Conservation (phyloP, 495 filamentous ascomycete genomes). For the Hypoxylon subgilvum region DNA sequence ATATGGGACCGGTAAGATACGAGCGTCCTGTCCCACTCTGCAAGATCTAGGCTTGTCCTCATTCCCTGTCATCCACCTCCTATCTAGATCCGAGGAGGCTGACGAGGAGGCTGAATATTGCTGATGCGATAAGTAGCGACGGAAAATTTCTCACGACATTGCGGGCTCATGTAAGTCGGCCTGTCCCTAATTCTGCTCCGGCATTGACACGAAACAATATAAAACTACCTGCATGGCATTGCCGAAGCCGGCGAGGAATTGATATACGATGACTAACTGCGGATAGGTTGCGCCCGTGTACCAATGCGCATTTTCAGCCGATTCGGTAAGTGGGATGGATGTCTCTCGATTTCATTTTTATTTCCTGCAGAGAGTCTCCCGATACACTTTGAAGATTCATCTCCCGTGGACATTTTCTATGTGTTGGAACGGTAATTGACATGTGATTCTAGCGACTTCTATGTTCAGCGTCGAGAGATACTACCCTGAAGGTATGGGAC, state of each 20-base stretch:
- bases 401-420: background rate
- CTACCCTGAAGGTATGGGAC: slow-evolving; percentile 94
- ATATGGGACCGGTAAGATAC: slow-evolving; percentile 74
- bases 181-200: background rate
- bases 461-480: slow-evolving; percentile 87
- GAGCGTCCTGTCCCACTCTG: background rate
- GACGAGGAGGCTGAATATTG: slow-evolving; percentile 1
- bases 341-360: background rate
- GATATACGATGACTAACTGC: slow-evolving; percentile 20
- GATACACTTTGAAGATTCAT: background rate
- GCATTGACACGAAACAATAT: background rate
- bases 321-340: slow-evolving; percentile 58
- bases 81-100: background rate
- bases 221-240: background rate
- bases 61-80: background rate
- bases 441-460: slow-evolving; percentile 61
- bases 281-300: slow-evolving; percentile 78
- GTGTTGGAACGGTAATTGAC: slow-evolving; percentile 1
- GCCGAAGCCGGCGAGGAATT: background rate
- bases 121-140: slow-evolving; percentile 50
- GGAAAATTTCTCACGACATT: slow-evolving; percentile 84
- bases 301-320: slow-evolving; percentile 86
- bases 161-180: slow-evolving; percentile 71
- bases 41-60: background rate
- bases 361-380: background rate